Evolutionary conservation across 345 rosid genomes (phyloP).

Genomic region (Bretschneidera sinensis): DNA sequence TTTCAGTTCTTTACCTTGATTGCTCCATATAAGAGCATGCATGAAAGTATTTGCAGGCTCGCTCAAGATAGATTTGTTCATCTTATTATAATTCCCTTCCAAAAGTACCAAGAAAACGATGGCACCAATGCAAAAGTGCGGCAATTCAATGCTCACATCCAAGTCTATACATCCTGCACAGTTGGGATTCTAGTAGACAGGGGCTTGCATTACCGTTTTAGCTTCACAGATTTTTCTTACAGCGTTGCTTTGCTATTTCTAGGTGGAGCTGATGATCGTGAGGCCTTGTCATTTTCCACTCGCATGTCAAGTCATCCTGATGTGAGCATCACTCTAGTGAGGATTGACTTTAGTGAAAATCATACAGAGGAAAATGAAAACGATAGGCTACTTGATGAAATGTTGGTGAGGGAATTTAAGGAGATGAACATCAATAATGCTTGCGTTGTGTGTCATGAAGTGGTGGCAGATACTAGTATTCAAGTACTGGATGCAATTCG

Average conservation of each 20-base stretch:
- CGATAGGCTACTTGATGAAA: conserved; percentile 16
- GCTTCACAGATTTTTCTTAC: neutral
- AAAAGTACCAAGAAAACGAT: neutral
- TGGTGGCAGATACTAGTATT: neutral
- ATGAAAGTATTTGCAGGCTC: conserved; percentile 26
- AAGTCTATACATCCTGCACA: conserved; percentile 22
- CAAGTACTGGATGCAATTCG: conserved; percentile 18
- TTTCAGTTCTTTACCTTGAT: conserved; percentile 17
- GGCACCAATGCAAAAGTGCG: neutral
- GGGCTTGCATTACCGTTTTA: neutral
- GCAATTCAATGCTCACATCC: conserved; percentile 9
- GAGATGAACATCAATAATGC: neutral
- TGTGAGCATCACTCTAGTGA: conserved; percentile 13
- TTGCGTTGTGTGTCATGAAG: neutral
- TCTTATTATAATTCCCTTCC: conserved; percentile 25
- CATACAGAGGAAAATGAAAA: neutral
- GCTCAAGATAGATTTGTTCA: conserved; percentile 20
- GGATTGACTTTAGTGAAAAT: neutral
- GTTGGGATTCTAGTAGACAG: conserved; percentile 27
- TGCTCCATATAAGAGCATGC: conserved; percentile 28
- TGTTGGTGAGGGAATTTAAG: conserved; percentile 14
- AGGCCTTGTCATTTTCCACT: conserved; percentile 24
- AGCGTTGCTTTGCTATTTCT: conserved; percentile 21
- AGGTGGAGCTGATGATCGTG: conserved; percentile 32
- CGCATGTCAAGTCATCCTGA: conserved; percentile 22